Evolutionary conservation across 768 basidiomycete species (phyloP), one percentile per base, ranked within the genome.

Genomic region (Heimioporus sp.): DNA sequence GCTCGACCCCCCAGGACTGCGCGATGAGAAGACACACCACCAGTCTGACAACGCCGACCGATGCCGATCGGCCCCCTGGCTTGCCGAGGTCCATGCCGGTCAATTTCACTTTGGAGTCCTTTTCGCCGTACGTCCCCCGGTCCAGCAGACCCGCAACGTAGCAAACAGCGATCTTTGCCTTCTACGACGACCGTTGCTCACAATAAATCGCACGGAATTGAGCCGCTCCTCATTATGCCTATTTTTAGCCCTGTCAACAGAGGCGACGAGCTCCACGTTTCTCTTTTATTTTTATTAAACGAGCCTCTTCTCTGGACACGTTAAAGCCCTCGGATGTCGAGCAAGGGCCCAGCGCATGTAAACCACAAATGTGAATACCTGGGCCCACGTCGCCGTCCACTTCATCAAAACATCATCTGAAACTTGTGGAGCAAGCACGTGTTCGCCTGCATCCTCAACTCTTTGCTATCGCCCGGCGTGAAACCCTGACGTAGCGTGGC

Each of bases 91-190:
- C n/a, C 32, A 28, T 40, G 48, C 45, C 45, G 19, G 28, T 21
- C 13, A 34, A 19, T 21, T 24, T 17, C 35, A 10, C 35, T 12
- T n/a, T 36, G 19, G 68, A 58, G 65, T 12, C 43, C 28, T 68
- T 70, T 66, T 60, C 48, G 67, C 66, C 11, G 54, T 52, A 56
- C 45, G 57, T 48, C 28, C 40, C 46, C 44, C 17, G 39, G 34
- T 34, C 34, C 34, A 10, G 15, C 34, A 1, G 34, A 15, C 34
- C 34, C 4, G 11, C 34, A 35, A 10, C 15, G 34, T 11, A 15
- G 34, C 12, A 10, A 12, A 11, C 15, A 13, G 35, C 35, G 16
- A 35, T 35, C 13, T 12, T 35, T 3, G 12, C 35, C 35, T 35
- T 15, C 35, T 15, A 28, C 24, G 24, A 28, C 16, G 35, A 13